Conservation (phyloP, 78 protist species). For the Protostelium mycophagum region DNA sequence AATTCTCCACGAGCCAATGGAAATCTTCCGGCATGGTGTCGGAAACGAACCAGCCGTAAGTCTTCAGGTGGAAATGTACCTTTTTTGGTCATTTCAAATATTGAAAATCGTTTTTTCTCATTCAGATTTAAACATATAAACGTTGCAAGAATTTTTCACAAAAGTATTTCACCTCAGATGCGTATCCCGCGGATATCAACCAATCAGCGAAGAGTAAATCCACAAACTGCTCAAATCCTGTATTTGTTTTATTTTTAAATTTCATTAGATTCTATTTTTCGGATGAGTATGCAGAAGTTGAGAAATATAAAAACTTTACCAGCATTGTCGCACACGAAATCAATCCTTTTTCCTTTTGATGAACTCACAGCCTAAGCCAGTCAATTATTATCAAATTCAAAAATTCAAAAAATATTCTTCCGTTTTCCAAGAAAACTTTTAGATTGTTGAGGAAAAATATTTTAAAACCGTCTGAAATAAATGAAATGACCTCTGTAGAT, state of each 20-base stretch:
- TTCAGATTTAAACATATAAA: too few species aligned
- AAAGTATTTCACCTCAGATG: neutral
- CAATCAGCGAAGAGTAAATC: neutral
- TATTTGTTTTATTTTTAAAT: too few species aligned
- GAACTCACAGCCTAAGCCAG: neutral
- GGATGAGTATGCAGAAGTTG: neutral
- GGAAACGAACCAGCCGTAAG: neutral
- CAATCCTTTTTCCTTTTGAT: neutral
- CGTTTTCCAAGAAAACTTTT: too few species aligned
- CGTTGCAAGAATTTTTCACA: neutral
- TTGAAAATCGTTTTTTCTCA: too few species aligned
- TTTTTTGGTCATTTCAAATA: too few species aligned
- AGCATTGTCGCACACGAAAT: neutral
- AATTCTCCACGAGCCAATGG: neutral
- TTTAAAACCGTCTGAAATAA: too few species aligned
- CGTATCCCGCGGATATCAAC: neutral
- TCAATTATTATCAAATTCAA: neutral
- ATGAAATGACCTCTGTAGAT: too few species aligned
- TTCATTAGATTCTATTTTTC: neutral
- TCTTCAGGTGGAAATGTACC: neutral
- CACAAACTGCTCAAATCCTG: neutral
- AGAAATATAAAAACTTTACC: neutral
- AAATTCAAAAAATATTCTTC: too few species aligned
- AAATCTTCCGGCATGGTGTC: neutral
- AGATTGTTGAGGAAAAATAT: too few species aligned